Conservation (phyloP, 768 basidiomycete genomes). For the Sarcodon aspratus region DNA sequence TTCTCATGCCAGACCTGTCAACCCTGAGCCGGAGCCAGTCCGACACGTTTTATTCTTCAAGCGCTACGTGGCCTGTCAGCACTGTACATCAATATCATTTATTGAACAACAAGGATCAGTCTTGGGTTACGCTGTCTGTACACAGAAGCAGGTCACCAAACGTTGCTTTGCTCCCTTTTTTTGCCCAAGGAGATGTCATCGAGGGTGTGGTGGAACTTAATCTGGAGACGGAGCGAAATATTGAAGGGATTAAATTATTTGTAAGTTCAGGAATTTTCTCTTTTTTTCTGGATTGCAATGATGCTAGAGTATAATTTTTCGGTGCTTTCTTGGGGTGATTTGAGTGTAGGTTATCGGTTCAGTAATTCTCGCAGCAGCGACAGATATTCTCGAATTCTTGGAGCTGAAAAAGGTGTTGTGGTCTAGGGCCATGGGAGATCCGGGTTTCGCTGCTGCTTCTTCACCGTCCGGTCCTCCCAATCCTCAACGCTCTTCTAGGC, state of each 20-base stretch:
- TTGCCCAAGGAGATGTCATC: constrained; percentile 4
- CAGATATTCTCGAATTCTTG: constrained; percentile 6
- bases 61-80: too few relatives aligned
- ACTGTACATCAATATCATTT: too few relatives aligned
- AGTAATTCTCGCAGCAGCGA: constrained; percentile 1
- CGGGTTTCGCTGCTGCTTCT: neutral
- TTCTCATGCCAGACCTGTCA: too few relatives aligned
- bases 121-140: too few relatives aligned
- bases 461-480: too few relatives aligned
- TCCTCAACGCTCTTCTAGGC: neutral
- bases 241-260: constrained; percentile 4
- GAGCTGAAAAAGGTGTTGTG: constrained; percentile 4
- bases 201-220: constrained; percentile 1
- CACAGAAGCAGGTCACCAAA: too few relatives aligned
- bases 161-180: neutral
- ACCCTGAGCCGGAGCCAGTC: too few relatives aligned
- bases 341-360: constrained; percentile 1
- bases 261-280: constrained; percentile 1
- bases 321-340: neutral
- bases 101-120: too few relatives aligned
- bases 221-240: constrained; percentile 3
- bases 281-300: neutral
- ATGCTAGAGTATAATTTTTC: neutral
- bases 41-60: too few relatives aligned
- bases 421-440: constrained; percentile 2